Percentiles rank a stretch among this genome's conserved stretches.
These are phyloP conservation scores for Ilyonectria destructans DNA, from an alignment of 2,329 filamentous ascomycete genomes.

Conservation along the genomic window DNA sequence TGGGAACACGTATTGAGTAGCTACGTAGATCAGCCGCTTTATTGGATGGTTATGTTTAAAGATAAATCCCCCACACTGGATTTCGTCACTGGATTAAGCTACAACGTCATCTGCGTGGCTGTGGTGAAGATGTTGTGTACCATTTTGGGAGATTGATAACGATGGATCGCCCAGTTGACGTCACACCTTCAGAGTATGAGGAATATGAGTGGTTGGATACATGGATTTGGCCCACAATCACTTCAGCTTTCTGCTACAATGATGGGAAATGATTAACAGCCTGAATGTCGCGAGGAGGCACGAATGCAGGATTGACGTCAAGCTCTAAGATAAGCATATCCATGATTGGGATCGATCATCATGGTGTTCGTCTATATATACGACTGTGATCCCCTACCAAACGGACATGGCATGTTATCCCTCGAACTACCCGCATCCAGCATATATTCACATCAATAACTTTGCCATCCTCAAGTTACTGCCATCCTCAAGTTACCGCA, in stretches of 20 bases:
- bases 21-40: neutral
- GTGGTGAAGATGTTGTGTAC: neutral
- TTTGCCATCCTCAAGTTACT: neutral
- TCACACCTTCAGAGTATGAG: neutral
- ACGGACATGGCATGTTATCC: neutral
- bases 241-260: neutral
- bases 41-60: slow-evolving; percentile 4
- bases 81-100: neutral
- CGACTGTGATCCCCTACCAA: neutral
- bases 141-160: neutral
- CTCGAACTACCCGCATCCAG: too few species aligned
- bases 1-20: slow-evolving; percentile 55
- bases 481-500: neutral
- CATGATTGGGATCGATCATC: neutral
- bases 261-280: neutral
- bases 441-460: neutral
- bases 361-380: slow-evolving; percentile 6
- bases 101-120: slow-evolving; percentile 12
- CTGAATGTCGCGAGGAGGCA: too few species aligned
- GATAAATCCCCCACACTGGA: neutral
- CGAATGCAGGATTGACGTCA: neutral
- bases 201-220: neutral
- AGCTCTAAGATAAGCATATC: neutral
- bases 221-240: too few species aligned
- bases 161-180: neutral